Base-by-base conservation (phyloP, 495 filamentous ascomycete genomes). In the Hypoxylon intermedium region DNA sequence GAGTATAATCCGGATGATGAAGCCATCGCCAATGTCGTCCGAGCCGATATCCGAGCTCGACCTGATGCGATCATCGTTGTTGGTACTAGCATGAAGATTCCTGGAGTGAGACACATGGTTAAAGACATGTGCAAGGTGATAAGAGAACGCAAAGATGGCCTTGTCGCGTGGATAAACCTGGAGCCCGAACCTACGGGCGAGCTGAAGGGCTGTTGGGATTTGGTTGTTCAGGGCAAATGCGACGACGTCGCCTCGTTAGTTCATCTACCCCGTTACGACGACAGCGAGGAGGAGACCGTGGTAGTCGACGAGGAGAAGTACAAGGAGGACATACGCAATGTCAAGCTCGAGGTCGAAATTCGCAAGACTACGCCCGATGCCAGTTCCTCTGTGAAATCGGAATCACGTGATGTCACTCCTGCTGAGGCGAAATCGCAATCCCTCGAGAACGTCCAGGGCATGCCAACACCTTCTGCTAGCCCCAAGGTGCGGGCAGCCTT, bases 1-100 rank as follows among this genome's bases (percentile, higher is more conserved):
- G 94, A 98, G 72, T 88, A 91, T 71, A 96, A 97, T 68, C 93
- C 94, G 0, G 94, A 98, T 58, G 90, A 93, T 42, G 93, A 96
- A 58, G 93, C 94, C 15, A 98, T 98, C 69, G 93, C 94, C 11
- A 87, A 91, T 6, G 91, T 96, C 9, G 89, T 93, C 57, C 85
- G 82, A 41, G 85, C 91, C 2, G 94, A 98, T 71, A 75, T 98
- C 18, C 87, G 89, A 46, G 85, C 86, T 24, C 82, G 92, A 30
- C 94, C 94, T 0, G 95, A 97, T 65, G 92, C 92, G 5, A 78
- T 98, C 19, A 85, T 98, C 51, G 95, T 98, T 21, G 95, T 95
- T 12, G 94, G 94, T 24, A 98, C 94, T 5, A 97, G 89, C 49
- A 74, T 98, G 57, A 97, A 97, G 66, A 92, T 98, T 44, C 93